These are phyloP conservation scores for Termitomyces sp. DNA, from an alignment of 768 basidiomycete species.

Conservation along the genomic window DNA sequence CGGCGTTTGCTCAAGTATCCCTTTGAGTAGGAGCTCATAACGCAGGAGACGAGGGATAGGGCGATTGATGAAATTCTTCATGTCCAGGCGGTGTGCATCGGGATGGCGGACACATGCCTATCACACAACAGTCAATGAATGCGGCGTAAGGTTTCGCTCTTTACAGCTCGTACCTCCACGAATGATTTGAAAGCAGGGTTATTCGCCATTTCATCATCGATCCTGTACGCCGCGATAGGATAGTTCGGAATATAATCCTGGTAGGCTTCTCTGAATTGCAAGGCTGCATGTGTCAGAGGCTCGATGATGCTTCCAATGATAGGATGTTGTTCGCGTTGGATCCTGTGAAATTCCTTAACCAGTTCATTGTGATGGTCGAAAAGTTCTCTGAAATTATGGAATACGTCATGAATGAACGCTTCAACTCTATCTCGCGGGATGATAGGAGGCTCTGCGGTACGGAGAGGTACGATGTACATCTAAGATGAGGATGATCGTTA, in stretches of 20 bases:
- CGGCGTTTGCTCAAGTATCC: constrained; percentile 72
- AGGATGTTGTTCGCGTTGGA: constrained; percentile 87
- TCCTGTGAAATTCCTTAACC: constrained; percentile 75
- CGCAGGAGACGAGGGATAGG: constrained; percentile 88
- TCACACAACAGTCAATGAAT: constrained; percentile 9
- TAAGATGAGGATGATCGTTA: constrained; percentile 21
- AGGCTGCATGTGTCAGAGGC: constrained; percentile 78
- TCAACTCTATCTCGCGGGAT: constrained; percentile 66
- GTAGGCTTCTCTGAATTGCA: constrained; percentile 91
- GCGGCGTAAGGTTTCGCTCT: not conserved
- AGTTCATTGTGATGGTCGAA: constrained; percentile 69
- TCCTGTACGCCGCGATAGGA: constrained; percentile 83
- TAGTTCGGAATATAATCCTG: constrained; percentile 92
- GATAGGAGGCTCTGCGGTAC: constrained; percentile 68
- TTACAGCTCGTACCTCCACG: constrained; percentile 54
- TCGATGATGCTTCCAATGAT: constrained; percentile 76
- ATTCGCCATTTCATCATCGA: constrained; percentile 82
- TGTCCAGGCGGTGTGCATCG: constrained; percentile 76
- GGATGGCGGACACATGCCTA: constrained; percentile 54
- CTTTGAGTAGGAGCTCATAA: constrained; percentile 80
- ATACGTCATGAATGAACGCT: constrained; percentile 79
- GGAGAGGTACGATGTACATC: constrained; percentile 81
- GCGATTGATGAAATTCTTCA: constrained; percentile 91
- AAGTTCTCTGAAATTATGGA: constrained; percentile 81
- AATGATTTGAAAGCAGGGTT: constrained; percentile 79